phyloP scores from a whole-genome alignment of 352 stramenopile species.

The Elongisporangium undulatum region DNA sequence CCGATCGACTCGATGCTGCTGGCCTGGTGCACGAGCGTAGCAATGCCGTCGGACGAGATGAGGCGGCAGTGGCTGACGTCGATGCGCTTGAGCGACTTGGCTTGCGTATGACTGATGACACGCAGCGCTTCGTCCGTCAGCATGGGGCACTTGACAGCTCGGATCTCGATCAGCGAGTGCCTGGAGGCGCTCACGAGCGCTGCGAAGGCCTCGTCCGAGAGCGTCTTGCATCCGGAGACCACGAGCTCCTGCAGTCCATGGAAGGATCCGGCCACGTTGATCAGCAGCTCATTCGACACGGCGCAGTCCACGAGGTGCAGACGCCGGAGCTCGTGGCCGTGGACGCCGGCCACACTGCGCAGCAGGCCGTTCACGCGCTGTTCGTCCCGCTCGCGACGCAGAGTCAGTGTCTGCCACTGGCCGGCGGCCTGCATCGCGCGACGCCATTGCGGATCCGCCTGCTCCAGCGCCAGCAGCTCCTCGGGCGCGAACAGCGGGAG shows the following conservation, averaged over 20 bases:
- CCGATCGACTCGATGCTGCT: constrained; percentile 28
- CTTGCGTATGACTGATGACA: constrained; percentile 18
- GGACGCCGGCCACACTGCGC: constrained; percentile 20
- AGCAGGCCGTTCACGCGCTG: constrained; percentile 22
- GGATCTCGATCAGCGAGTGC: constrained; percentile 32
- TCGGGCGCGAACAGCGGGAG: constrained; percentile 43
- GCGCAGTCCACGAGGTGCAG: constrained; percentile 46
- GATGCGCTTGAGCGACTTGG: constrained; percentile 28
- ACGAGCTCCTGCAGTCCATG: constrained; percentile 29
- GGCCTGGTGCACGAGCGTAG: constrained; percentile 21
- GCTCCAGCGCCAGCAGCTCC: constrained; percentile 48
- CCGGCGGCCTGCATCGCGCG: constrained; percentile 16
- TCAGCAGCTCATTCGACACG: constrained; percentile 24
- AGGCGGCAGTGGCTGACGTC: constrained; percentile 64
- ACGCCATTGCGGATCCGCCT: constrained; percentile 31
- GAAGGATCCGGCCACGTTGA: constrained; percentile 30
- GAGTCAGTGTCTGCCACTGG: constrained; percentile 26
- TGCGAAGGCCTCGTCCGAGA: constrained; percentile 37
- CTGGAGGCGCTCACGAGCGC: constrained; percentile 30
- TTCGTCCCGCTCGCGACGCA: constrained; percentile 29
- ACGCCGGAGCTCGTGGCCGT: constrained; percentile 29
- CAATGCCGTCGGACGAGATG: constrained; percentile 31
- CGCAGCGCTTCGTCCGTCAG: constrained; percentile 38
- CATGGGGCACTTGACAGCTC: constrained; percentile 45
- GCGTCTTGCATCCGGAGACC: constrained; percentile 50